Conservation (phyloP, 495 filamentous ascomycete species). For the Xylaria castorea region DNA sequence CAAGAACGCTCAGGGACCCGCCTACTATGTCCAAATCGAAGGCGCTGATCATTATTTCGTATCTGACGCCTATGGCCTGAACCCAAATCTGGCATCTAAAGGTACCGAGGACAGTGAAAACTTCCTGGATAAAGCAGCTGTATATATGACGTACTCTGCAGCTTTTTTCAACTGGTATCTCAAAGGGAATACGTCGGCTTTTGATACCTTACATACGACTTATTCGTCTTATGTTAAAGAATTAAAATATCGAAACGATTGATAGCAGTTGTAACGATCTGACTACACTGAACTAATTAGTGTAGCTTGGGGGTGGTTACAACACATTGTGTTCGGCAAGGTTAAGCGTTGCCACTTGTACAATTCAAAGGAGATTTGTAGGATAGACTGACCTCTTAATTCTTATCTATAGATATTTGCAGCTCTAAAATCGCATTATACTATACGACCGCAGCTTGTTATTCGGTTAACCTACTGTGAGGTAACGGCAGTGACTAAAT, state of each 20-base stretch:
- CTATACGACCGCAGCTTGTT: too few relatives aligned
- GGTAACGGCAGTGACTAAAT: too few relatives aligned
- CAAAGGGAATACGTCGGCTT: background rate
- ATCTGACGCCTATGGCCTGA: slow-evolving; percentile 5
- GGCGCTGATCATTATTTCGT: background rate
- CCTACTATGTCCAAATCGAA: background rate
- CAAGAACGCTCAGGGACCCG: background rate
- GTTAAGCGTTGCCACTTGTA: too few relatives aligned
- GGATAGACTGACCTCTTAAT: too few relatives aligned
- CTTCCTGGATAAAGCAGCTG: slow-evolving; percentile 8
- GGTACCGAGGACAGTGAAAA: background rate
- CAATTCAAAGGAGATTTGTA: too few relatives aligned
- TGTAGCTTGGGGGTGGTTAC: background rate
- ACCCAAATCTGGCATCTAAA: background rate
- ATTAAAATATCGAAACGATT: slow-evolving; percentile 7
- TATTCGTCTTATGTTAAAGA: slow-evolving; percentile 10
- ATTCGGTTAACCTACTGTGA: too few relatives aligned
- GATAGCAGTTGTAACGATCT: background rate
- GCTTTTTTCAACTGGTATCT: background rate
- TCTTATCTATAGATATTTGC: too few relatives aligned
- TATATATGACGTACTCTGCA: slow-evolving; percentile 3
- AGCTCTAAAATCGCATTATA: too few relatives aligned
- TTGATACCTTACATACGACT: background rate
- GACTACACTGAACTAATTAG: background rate
- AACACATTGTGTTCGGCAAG: too few relatives aligned